Evolutionary conservation across 1,284 basidiomycete genomes (phyloP), one percentile per base, ranked within the genome.

Genomic region (Thecaphora frezii): DNA sequence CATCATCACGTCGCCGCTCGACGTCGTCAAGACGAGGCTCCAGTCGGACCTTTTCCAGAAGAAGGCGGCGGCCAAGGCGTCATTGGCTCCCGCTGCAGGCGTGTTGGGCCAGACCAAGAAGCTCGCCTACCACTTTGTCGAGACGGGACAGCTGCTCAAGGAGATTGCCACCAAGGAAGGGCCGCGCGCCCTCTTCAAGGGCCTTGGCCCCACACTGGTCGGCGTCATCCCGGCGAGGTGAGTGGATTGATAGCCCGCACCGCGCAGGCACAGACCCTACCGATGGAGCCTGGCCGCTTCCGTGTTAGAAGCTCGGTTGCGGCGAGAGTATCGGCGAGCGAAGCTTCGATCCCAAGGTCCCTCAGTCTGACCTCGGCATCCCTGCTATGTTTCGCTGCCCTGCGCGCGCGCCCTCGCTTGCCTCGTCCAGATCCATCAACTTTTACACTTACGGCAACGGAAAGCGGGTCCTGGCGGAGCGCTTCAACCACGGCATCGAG

Each of bases 361-460:
- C n/a, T n/a, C n/a, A n/a, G n/a, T n/a, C n/a, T n/a, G n/a, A n/a
- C n/a, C n/a, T n/a, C n/a, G n/a, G n/a, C n/a, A n/a, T n/a, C n/a
- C n/a, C n/a, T n/a, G 36, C n/a, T 13, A 37, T 0, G 91, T 49
- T 92, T 26, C 62, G 80, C 59, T 26, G 14, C 30, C 50, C 10
- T 26, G 22, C 39, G 25, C 1, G 19, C 38, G 36, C 25, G 38
- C 19, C 4, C 18, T 43, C 25, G 3, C 82, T n/a, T n/a, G n/a
- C n/a, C n/a, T n/a, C n/a, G n/a, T n/a, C n/a, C 33, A 36, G 83
- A 45, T 82, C 92, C 7, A 97, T 98, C 83, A 93, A 97, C 81
- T 99, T 98, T 81, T 98, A 90, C 83, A 90, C 91, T 16, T 99
- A 99, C 73, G 96, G 94, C 21, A 98, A 96, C 73, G 92, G 93